These are phyloP conservation scores for Phanerochaete carnosa DNA, from an alignment of 768 basidiomycete genomes.

Conservation along the genomic window DNA sequence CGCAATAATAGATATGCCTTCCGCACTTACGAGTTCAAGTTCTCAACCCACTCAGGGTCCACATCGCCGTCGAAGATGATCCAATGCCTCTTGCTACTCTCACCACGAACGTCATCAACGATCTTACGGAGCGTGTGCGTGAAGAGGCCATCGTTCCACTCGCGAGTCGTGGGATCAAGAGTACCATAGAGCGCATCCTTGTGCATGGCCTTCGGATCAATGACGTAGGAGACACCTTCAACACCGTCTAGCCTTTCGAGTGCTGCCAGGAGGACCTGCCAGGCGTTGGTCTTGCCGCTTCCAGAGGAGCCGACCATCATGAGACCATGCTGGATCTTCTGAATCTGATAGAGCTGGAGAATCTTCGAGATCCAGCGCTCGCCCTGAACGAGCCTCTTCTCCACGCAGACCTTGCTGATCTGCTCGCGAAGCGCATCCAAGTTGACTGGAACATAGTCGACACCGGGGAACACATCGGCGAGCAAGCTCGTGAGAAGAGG, in stretches of 20 bases:
- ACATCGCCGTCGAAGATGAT: conserved; percentile 99
- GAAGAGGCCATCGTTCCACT: conserved; percentile 99
- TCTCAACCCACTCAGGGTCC: conserved; percentile 99
- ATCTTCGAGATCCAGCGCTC: conserved; percentile 95
- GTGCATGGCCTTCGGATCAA: conserved; percentile 98
- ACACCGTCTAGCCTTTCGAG: conserved; percentile 87
- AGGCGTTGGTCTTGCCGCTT: conserved; percentile 94
- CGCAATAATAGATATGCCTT: conserved; percentile 1
- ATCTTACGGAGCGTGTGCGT: conserved; percentile 97
- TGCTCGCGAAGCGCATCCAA: conserved; percentile 81
- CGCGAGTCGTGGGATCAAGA: conserved; percentile 92
- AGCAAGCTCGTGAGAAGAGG: conserved; percentile 90
- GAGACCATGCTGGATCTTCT: conserved; percentile 98
- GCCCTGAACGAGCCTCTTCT: conserved; percentile 81
- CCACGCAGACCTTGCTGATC: conserved; percentile 82
- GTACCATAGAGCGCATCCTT: conserved; percentile 98
- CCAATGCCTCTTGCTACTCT: conserved; percentile 96
- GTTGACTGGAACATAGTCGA: conserved; percentile 87
- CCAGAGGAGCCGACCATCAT: conserved; percentile 99
- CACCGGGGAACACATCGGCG: conserved; percentile 96
- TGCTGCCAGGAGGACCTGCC: conserved; percentile 90
- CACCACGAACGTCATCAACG: conserved; percentile 97
- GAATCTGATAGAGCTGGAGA: conserved; percentile 96
- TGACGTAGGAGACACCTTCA: conserved; percentile 94
- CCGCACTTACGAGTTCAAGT: conserved; percentile 82